Evolutionary conservation across 768 basidiomycete genomes (phyloP).

Genomic region (Termitomyces sp.): DNA sequence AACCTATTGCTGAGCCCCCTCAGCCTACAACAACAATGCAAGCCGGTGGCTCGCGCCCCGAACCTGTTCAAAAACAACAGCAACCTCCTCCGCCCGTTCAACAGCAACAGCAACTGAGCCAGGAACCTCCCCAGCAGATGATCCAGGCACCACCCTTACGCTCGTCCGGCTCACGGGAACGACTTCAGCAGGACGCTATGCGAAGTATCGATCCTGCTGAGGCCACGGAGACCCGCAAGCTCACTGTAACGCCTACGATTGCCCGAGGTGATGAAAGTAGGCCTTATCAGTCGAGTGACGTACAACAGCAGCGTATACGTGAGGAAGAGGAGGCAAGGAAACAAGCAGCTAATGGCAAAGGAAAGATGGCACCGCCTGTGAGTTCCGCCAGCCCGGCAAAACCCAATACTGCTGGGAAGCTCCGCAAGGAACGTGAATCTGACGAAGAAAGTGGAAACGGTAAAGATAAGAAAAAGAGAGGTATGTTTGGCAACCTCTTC

Average conservation of each 20-base stretch:
- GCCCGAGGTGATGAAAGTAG: constrained; percentile 53
- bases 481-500: constrained; percentile 77
- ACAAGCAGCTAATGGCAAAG: constrained; percentile 49
- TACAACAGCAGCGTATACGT: constrained; percentile 36
- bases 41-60: constrained; percentile 27
- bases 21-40: constrained; percentile 24
- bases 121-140: constrained; percentile 22
- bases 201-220: constrained; percentile 61
- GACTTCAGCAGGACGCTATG: constrained; percentile 27
- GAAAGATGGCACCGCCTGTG: constrained; percentile 46
- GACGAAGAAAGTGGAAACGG: constrained; percentile 29
- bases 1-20: constrained; percentile 36
- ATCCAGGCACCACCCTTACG: constrained; percentile 28
- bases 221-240: constrained; percentile 68
- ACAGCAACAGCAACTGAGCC: constrained; percentile 33
- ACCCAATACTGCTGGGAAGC: constrained; percentile 30
- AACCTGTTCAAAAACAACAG: constrained; percentile 29
- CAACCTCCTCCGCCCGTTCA: constrained; percentile 30
- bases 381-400: constrained; percentile 37
- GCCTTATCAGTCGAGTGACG: constrained; percentile 31
- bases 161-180: constrained; percentile 47
- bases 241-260: constrained; percentile 77
- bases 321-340: constrained; percentile 44
- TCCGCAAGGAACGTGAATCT: constrained; percentile 40
- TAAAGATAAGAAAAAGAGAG: constrained; percentile 44